These are phyloP conservation scores for Pyrenochaeta sp. DNA, from an alignment of 2,329 filamentous ascomycete species.

Conservation along the genomic window DNA sequence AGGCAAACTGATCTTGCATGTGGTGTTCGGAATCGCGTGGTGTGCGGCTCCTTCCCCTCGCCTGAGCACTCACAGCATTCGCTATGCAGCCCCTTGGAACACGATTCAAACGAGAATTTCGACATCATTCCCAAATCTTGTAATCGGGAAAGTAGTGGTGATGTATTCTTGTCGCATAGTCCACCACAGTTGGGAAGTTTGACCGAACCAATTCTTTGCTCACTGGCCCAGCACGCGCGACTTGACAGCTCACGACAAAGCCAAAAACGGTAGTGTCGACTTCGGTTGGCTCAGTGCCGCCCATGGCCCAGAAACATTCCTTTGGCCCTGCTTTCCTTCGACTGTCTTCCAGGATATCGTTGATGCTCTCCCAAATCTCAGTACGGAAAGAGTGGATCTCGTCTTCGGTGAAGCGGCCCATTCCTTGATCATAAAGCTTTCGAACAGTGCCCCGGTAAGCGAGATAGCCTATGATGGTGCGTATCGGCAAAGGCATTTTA, in stretches of 20 bases:
- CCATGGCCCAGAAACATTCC: conserved; percentile 65
- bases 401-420: conserved; percentile 57
- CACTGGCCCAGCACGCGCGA: conserved; percentile 59
- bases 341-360: conserved; percentile 51
- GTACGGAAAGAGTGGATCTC: conserved; percentile 57
- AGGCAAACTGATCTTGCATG: conserved; percentile 3
- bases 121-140: conserved; percentile 46
- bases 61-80: background rate
- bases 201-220: conserved; percentile 55
- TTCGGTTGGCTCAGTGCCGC: conserved; percentile 62
- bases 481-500: conserved; percentile 60
- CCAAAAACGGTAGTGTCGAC: conserved; percentile 66
- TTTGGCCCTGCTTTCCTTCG: conserved; percentile 41
- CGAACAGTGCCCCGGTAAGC: conserved; percentile 53
- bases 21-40: conserved; percentile 1
- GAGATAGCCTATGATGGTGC: conserved; percentile 60
- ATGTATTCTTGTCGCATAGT: conserved; percentile 66
- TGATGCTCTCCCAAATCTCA: conserved; percentile 64
- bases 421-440: conserved; percentile 65
- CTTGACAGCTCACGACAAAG: conserved; percentile 63
- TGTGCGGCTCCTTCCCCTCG: background rate
- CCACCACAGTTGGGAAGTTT: conserved; percentile 58
- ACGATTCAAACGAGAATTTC: background rate
- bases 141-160: conserved; percentile 66
- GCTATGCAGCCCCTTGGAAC: background rate